Percentiles rank a stretch among this genome's conserved stretches.
Conservation (phyloP, 83 land plant species). For the Picea abies region DNA sequence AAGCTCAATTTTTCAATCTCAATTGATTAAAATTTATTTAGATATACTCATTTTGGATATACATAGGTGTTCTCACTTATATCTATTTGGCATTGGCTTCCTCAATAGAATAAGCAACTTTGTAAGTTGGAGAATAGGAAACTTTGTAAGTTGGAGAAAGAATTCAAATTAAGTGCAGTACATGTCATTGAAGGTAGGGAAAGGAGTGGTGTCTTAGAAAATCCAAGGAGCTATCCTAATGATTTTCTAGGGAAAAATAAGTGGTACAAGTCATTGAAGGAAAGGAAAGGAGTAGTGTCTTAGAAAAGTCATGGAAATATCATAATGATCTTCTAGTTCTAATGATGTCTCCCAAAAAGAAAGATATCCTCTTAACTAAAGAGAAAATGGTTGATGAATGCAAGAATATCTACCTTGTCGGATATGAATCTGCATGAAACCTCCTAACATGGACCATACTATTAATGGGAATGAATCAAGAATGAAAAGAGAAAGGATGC, state of each 20-base stretch:
- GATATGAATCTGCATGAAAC: constrained; percentile 50
- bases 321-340: constrained; percentile 36
- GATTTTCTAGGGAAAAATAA: constrained; percentile 22
- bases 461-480: constrained; percentile 48
- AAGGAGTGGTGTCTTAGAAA: no score
- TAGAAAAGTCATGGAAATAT: constrained; percentile 16
- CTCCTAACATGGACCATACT: constrained; percentile 46
- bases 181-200: no score
- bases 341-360: constrained; percentile 36
- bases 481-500: constrained; percentile 59
- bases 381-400: constrained; percentile 72
- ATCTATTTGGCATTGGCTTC: no score
- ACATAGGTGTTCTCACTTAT: neutral
- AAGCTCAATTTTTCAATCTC: no score
- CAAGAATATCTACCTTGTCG: constrained; percentile 50
- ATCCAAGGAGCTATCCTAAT: no score
- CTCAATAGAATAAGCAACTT: no score
- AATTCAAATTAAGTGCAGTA: no score
- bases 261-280: neutral
- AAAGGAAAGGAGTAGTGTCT: constrained; percentile 1
- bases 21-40: no score
- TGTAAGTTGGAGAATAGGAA: no score
- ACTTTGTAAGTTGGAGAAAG: no score
- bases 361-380: neutral
- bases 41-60: no score